Evolutionary conservation across 2,329 filamentous ascomycete species (phyloP).

Genomic region (Lachnellula arida): DNA sequence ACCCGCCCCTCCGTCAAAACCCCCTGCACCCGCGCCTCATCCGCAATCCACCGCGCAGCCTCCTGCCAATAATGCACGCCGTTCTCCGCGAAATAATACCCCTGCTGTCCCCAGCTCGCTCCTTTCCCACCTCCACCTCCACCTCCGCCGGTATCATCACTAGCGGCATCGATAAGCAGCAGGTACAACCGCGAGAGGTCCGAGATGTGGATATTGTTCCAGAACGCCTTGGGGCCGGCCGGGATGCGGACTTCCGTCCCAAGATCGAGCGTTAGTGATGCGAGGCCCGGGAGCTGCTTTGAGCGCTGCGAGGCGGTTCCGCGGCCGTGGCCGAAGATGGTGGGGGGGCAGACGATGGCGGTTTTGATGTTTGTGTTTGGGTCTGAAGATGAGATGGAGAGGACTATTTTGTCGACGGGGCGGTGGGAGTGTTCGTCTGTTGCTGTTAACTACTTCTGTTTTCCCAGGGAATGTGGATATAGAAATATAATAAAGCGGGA

Average conservation of each 20-base stretch:
- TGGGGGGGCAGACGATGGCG: conserved; percentile 60
- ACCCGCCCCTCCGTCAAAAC: conserved; percentile 11
- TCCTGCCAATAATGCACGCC: conserved; percentile 61
- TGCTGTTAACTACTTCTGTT: not conserved
- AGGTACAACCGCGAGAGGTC: conserved; percentile 52
- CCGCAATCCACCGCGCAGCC: conserved; percentile 49
- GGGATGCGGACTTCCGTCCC: conserved; percentile 45
- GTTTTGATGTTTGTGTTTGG: conserved; percentile 46
- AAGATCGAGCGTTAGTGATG: conserved; percentile 43
- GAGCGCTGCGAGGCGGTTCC: conserved; percentile 51
- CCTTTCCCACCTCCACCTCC: conserved; percentile 9
- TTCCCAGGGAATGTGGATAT: not conserved
- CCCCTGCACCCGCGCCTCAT: conserved; percentile 51
- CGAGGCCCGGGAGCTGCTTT: conserved; percentile 50
- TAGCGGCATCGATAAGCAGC: conserved; percentile 48
- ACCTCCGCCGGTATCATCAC: conserved; percentile 30
- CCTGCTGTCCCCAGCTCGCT: conserved; percentile 50
- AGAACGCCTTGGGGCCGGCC: conserved; percentile 43
- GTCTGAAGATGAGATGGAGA: conserved; percentile 35
- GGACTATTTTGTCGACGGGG: conserved; percentile 63
- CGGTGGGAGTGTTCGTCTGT: conserved; percentile 57
- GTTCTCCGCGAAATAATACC: conserved; percentile 64
- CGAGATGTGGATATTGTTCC: conserved; percentile 54
- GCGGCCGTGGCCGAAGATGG: conserved; percentile 55
- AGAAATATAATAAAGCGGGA: conserved; percentile 34